A percentile compares a stretch with the other conserved stretches of the same genome.
Conservation (phyloP, 176 grass and related monocot genomes). For the Puccinellia tenuiflora region DNA sequence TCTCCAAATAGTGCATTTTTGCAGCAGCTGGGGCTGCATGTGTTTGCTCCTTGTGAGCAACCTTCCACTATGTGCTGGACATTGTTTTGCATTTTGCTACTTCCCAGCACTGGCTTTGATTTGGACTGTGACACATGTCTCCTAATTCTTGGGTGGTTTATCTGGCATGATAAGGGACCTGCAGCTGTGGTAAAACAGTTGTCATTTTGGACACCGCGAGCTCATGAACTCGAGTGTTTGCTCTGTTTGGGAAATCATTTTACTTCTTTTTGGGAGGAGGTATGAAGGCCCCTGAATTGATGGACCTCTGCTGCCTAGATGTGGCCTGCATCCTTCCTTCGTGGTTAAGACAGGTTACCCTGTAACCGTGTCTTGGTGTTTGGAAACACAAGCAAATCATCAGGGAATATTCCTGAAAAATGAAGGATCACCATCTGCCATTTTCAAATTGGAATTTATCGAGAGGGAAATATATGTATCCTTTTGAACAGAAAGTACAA, state of each 20-base stretch:
- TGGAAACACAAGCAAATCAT: not conserved
- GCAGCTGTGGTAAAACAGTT: not conserved
- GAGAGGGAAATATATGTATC: not conserved
- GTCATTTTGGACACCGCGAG: not conserved
- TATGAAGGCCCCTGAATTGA: not conserved
- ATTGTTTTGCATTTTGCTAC: slow-evolving; percentile 11
- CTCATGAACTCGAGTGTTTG: not conserved
- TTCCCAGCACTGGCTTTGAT: slow-evolving; percentile 4
- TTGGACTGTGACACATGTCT: not conserved
- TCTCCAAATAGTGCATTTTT: not conserved
- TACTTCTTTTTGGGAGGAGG: not conserved
- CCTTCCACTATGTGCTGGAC: not conserved
- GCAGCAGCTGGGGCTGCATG: slow-evolving; percentile 2
- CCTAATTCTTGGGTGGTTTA: not conserved
- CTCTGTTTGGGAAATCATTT: slow-evolving; percentile 15
- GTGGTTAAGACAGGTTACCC: not conserved
- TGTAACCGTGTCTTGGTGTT: not conserved
- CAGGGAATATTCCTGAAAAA: not conserved
- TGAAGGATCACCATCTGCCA: not conserved
- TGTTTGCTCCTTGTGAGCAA: slow-evolving; percentile 17
- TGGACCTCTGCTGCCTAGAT: not conserved
- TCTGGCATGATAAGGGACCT: not conserved
- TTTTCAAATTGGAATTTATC: not conserved
- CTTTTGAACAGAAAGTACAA: not conserved
- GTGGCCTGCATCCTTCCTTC: not conserved